These are phyloP conservation scores for Dactylellina sp. DNA, from an alignment of 2,329 filamentous ascomycete species.

Conservation along the genomic window DNA sequence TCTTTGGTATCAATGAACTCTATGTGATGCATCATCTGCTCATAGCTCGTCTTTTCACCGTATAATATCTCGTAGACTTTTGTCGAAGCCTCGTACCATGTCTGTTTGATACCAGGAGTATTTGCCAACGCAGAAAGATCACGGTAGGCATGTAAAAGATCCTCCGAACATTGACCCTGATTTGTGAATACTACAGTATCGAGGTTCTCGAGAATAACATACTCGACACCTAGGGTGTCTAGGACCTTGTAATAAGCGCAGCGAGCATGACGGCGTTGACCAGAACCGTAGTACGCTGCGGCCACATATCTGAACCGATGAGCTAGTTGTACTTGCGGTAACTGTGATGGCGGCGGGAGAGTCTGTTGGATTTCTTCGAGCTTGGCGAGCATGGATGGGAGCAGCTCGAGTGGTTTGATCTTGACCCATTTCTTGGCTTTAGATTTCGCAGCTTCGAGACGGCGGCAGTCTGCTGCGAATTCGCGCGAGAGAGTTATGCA, in stretches of 20 bases:
- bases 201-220: slow-evolving; percentile 17
- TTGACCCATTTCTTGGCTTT: slow-evolving; percentile 37
- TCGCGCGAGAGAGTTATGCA: slow-evolving; percentile 20
- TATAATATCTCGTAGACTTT: slow-evolving; percentile 41
- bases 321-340: slow-evolving; percentile 39
- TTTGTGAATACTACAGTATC: slow-evolving; percentile 26
- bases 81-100: slow-evolving; percentile 30
- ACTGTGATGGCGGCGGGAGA: slow-evolving; percentile 10
- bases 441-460: slow-evolving; percentile 16
- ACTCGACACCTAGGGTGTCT: slow-evolving; percentile 39
- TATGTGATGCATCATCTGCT: not conserved
- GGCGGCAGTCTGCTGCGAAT: slow-evolving; percentile 26
- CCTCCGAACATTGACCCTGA: slow-evolving; percentile 40
- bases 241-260: slow-evolving; percentile 50
- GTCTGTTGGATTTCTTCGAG: slow-evolving; percentile 16
- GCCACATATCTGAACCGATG: slow-evolving; percentile 46
- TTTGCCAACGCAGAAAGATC: slow-evolving; percentile 23
- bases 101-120: slow-evolving; percentile 33
- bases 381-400: slow-evolving; percentile 14
- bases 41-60: slow-evolving; percentile 28
- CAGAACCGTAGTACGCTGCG: slow-evolving; percentile 26
- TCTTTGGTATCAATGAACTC: slow-evolving; percentile 34
- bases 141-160: slow-evolving; percentile 39
- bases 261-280: slow-evolving; percentile 43
- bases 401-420: slow-evolving; percentile 17